Percentiles rank a stretch among this genome's conserved stretches.
These are phyloP conservation scores for Talaromyces albobiverticillius DNA, from an alignment of 2,329 filamentous ascomycete species.

Conservation along the genomic window DNA sequence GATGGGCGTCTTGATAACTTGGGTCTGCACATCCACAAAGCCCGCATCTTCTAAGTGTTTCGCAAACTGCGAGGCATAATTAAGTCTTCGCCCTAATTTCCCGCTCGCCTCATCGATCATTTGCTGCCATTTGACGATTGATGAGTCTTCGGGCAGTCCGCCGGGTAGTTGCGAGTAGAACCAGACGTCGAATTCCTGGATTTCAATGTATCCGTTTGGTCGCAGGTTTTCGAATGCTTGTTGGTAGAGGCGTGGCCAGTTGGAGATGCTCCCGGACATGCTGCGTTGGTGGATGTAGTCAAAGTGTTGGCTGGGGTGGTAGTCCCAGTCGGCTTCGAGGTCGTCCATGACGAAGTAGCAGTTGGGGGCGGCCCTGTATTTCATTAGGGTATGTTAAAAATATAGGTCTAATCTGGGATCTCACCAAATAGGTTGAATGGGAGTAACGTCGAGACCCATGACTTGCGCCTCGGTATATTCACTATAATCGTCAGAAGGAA, in stretches of 20 bases:
- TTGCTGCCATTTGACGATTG: conserved; percentile 18
- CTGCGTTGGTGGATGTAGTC: conserved; percentile 24
- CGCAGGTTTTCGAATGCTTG: conserved; percentile 29
- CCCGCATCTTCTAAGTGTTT: conserved; percentile 17
- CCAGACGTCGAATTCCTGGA: conserved; percentile 13
- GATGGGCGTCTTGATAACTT: conserved; percentile 33
- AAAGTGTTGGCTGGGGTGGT: conserved; percentile 25
- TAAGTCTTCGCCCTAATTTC: conserved; percentile 20
- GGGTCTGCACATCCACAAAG: conserved; percentile 18
- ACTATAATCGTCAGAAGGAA: not conserved
- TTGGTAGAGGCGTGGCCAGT: conserved; percentile 17
- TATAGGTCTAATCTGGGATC: not conserved
- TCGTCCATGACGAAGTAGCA: conserved; percentile 24
- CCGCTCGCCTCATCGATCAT: conserved; percentile 17
- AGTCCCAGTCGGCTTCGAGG: conserved; percentile 22
- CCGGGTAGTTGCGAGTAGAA: conserved; percentile 19
- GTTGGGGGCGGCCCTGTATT: conserved; percentile 22
- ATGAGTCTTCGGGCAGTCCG: conserved; percentile 25
- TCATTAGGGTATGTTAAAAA: not conserved
- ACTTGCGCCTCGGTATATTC: not conserved
- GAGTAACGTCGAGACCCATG: conserved; percentile 17
- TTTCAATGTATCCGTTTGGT: conserved; percentile 42
- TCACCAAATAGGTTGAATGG: conserved; percentile 21
- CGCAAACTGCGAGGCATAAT: conserved; percentile 22
- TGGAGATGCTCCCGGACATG: conserved; percentile 19